phyloP scores from a whole-genome alignment of 768 basidiomycete genomes.

The Boletus huronensis region DNA sequence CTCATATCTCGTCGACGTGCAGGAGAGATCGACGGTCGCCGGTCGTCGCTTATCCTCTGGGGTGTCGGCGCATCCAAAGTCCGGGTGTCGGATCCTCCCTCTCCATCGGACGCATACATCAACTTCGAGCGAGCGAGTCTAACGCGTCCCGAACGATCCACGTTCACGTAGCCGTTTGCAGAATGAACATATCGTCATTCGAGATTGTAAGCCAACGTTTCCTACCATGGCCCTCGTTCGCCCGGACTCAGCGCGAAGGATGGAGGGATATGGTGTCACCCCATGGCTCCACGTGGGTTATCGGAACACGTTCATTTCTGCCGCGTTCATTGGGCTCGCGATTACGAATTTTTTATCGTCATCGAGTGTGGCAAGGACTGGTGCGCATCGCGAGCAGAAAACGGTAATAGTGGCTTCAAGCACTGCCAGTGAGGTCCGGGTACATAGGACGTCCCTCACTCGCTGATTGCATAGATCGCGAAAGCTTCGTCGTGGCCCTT shows the following conservation, averaged over 20 bases:
- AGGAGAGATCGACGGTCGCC: constrained; percentile 8
- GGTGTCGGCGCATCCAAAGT: constrained; percentile 19
- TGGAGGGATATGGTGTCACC: constrained; percentile 20
- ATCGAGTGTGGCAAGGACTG: constrained; percentile 16
- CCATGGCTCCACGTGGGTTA: constrained; percentile 22
- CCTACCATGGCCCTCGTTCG: not conserved
- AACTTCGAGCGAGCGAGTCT: no score
- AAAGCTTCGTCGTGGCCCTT: not conserved
- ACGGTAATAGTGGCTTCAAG: constrained; percentile 10
- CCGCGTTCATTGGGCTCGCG: constrained; percentile 16
- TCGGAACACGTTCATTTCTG: constrained; percentile 16
- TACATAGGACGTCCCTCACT: not conserved
- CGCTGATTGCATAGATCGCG: not conserved
- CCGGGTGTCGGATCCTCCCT: constrained; percentile 18
- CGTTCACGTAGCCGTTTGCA: not conserved
- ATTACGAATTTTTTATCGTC: constrained; percentile 18
- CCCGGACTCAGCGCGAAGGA: not conserved
- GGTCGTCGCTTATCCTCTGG: constrained; percentile 21
- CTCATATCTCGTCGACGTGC: constrained; percentile 24
- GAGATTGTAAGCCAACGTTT: constrained; percentile 9
- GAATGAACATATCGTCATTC: constrained; percentile 20
- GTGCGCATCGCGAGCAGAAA: constrained; percentile 15
- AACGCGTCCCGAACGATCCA: not conserved
- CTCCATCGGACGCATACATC: no score
- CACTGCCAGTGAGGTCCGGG: not conserved